Percentiles rank a stretch among this genome's conserved stretches.
Evolutionary conservation across 345 rosid species (phyloP).

Genomic region (Eucalyptus virginea): DNA sequence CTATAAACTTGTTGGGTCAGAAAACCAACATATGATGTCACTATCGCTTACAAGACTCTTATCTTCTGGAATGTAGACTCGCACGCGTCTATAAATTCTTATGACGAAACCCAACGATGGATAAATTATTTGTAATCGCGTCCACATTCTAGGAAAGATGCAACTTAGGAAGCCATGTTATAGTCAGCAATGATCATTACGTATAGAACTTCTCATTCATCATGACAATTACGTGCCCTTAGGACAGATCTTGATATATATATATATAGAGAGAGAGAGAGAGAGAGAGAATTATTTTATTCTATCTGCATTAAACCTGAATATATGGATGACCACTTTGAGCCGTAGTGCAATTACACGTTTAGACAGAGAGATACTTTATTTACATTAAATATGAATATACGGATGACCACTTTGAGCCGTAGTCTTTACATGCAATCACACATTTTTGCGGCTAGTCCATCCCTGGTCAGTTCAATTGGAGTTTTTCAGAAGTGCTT

Average conservation of each 20-base stretch:
- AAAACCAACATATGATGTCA: background rate
- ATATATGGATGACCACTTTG: background rate
- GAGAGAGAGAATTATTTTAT: background rate
- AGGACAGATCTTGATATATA: background rate
- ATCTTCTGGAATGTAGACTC: background rate
- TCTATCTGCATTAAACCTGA: background rate
- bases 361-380: background rate
- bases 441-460: background rate
- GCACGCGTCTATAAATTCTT: background rate
- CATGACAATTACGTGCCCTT: background rate
- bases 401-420: background rate
- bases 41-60: background rate
- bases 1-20: background rate
- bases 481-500: background rate
- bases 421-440: background rate
- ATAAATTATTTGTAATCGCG: background rate
- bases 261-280: background rate
- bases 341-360: background rate
- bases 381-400: background rate
- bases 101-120: background rate
- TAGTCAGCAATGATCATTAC: background rate
- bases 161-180: background rate
- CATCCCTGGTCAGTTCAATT: background rate
- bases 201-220: background rate
- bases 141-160: background rate